These are phyloP conservation scores for Amanita rimosa DNA, from an alignment of 768 basidiomycete genomes.

Conservation along the genomic window DNA sequence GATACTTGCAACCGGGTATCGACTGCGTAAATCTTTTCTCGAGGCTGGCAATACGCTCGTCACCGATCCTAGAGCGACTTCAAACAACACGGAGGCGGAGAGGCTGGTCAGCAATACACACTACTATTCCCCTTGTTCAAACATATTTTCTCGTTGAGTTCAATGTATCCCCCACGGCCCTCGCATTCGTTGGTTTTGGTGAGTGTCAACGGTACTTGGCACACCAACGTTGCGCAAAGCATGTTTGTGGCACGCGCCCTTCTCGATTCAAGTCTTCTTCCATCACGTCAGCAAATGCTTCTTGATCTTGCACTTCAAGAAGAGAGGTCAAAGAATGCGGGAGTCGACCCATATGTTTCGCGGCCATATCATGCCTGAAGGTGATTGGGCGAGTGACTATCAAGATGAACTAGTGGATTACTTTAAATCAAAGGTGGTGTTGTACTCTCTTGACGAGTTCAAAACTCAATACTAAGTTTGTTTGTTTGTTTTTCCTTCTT, in stretches of 20 bases:
- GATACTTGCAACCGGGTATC: conserved; percentile 47
- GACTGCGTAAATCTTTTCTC: conserved; percentile 37
- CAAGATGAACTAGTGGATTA: conserved; percentile 27
- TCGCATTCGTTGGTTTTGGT: conserved; percentile 45
- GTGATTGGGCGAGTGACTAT: conserved; percentile 23
- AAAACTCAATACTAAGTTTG: conserved; percentile 6
- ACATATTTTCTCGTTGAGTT: conserved; percentile 33
- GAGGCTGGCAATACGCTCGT: conserved; percentile 20
- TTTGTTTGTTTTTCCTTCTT: too few species aligned
- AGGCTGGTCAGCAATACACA: conserved; percentile 32
- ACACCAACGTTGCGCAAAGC: conserved; percentile 20
- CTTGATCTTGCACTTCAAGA: conserved; percentile 29
- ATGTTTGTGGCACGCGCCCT: conserved; percentile 34
- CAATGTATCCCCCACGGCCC: conserved; percentile 36
- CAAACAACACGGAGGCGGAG: conserved; percentile 12
- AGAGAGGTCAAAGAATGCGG: conserved; percentile 22
- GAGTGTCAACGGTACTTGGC: conserved; percentile 32
- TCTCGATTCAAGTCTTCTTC: conserved; percentile 27
- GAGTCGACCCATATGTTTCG: conserved; percentile 36
- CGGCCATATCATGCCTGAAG: conserved; percentile 33
- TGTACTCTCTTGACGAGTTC: background rate
- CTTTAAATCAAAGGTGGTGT: conserved; percentile 6
- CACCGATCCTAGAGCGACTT: conserved; percentile 16
- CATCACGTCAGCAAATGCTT: conserved; percentile 26
- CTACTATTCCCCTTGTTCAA: background rate